Base-by-base conservation (phyloP, 1,139 yeast genomes). In the Candida sojae region DNA sequence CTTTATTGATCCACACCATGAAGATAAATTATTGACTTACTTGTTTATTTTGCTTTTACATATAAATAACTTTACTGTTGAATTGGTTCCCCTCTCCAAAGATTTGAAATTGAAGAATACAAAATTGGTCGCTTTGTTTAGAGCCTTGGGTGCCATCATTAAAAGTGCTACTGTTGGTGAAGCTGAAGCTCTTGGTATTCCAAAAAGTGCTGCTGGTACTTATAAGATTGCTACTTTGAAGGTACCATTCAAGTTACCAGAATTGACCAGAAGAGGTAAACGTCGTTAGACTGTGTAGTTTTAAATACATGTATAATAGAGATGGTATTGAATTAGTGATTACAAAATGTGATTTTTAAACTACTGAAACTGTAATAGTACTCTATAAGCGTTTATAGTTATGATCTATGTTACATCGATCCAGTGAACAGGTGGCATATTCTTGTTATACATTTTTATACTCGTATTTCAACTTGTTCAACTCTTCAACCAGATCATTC, bases 201-300 rank as follows among this genome's bases (percentile, higher is more conserved):
- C 89, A 46, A 84, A 81, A 66, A 70, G 81, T 42, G 77, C 80
- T 50, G 88, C 88, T 28, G 66, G 82, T 10, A 76, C 83, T 41
- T 85, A 87, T 66, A 90, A 90, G 69, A 77, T 92, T 55, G 99
- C 97, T 7, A 69, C 80, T 23, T 79, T 93, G 66, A 85, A 82
- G 64, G 96, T 91, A 35, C 99, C 99, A 36, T 86, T 95, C 69
- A 86, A 84, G 64, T 75, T 90, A 49, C 99, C 99, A 8, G 93
- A 88, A 59, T 77, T 88, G 78, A 80, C 84, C 12, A 83, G 85
- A 74, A 77, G 90, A 64, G 84, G 50, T 25, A 49, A 45, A 23
- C 46, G 53, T 44, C 41, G 39, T 43, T 52, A 52, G 4, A 6
- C 29, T 8, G 4, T 26, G 28, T 42, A 17, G 21, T 17, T 17